A percentile compares a stretch with the other conserved stretches of the same genome.
These are phyloP conservation scores for Mayamaea pseudoterrestris DNA, from an alignment of 108 stramenopile species.

Conservation along the genomic window DNA sequence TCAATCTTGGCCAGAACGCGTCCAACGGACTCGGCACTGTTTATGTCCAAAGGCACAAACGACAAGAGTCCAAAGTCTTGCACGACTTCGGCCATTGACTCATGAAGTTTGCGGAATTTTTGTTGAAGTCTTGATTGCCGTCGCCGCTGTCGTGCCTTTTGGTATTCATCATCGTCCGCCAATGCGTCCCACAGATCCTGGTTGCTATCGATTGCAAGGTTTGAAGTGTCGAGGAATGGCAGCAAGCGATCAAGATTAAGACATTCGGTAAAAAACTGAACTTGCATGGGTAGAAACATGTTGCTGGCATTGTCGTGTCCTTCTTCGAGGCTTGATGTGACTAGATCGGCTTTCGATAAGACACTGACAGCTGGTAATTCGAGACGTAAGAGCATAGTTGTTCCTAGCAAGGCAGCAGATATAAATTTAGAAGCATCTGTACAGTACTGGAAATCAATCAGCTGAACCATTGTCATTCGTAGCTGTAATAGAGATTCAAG, in stretches of 20 bases:
- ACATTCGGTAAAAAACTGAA: conserved; percentile 77
- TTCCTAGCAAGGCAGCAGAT: conserved; percentile 84
- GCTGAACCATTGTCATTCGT: conserved; percentile 85
- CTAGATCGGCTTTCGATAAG: conserved; percentile 88
- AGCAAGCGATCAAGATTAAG: conserved; percentile 61
- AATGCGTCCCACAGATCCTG: neutral
- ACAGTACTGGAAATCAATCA: conserved; percentile 94
- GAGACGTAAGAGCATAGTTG: conserved; percentile 88
- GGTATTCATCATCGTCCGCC: conserved; percentile 36
- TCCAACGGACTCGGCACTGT: conserved; percentile 69
- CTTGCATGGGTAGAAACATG: conserved; percentile 57
- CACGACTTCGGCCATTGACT: conserved; percentile 58
- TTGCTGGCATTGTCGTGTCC: conserved; percentile 10
- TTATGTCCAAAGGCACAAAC: conserved; percentile 63
- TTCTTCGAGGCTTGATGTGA: too few species aligned
- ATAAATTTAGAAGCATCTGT: conserved; percentile 81
- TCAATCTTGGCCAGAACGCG: conserved; percentile 68
- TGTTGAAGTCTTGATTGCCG: conserved; percentile 38
- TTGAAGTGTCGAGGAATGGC: conserved; percentile 52
- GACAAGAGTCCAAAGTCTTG: conserved; percentile 71
- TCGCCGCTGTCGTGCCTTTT: conserved; percentile 35
- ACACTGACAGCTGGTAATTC: conserved; percentile 96
- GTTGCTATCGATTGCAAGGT: conserved; percentile 9
- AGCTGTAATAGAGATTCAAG: conserved; percentile 69
- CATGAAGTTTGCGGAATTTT: conserved; percentile 49